Evolutionary conservation across 2,329 filamentous ascomycete genomes (phyloP), one percentile per base, ranked within the genome.

Genomic region (Chrysoporthe austroafricana): DNA sequence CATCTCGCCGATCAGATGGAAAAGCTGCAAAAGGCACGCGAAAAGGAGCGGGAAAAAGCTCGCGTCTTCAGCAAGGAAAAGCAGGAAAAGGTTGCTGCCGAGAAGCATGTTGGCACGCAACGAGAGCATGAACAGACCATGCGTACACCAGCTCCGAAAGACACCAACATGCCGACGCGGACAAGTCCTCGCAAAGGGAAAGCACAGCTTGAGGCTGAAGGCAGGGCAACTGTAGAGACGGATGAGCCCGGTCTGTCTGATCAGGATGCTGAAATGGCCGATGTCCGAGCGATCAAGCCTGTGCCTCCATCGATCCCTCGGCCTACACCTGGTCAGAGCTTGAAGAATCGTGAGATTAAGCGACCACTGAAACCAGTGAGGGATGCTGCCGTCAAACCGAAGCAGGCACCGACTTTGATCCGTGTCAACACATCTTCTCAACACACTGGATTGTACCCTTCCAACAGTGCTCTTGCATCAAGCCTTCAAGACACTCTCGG

Each of bases 1-100:
- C 84, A 84, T 34, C 82, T 87, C 72, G 85, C 84, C 18, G 88
- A 89, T 62, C 86, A 89, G 72, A 83, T 86, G 74, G 82, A 82
- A 32, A 90, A 88, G 74, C 80, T 91, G 3, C 88, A 91, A 71
- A 91, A 89, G 73, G 87, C 85, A 56, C 86, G 90, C 9, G 86
- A 89, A 72, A 90, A 91, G 77, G 90, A 93, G 74, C 84, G 90
- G 6, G 87, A 90, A 72, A 92, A 91, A 75, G 91, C 87, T 7
- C 82, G 83, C 18, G 79, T 85, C 3, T 87, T 86, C 70, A 87
- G 81, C 74, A 80, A 86, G 71, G 86, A 89, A 70, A 65, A 48
- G 46, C 85, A 87, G 71, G 86, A 88, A 70, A 83, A 79, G 70
- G 78, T 84, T 56, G 81, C 81, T 44, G 78, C 79, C 1, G 86